phyloP scores from a whole-genome alignment of 495 filamentous ascomycete species.

The Hypoxylon intermedium region DNA sequence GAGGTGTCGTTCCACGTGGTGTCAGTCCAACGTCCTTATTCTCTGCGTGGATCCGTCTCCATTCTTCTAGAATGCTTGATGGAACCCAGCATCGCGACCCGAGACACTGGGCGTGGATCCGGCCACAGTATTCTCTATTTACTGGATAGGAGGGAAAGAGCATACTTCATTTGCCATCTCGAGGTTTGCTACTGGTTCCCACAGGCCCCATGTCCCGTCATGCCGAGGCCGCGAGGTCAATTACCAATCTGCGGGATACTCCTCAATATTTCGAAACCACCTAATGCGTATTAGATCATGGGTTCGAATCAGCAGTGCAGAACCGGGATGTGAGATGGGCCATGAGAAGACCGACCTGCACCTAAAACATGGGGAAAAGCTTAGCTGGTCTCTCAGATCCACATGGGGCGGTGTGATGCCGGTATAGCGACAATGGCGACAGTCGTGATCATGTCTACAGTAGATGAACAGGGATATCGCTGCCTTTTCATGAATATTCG shows the following conservation, averaged over 20 bases:
- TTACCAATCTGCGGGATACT: background rate
- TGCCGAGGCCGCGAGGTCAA: conserved; percentile 2
- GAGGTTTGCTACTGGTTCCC: conserved; percentile 26
- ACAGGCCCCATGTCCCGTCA: background rate
- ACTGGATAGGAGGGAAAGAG: background rate
- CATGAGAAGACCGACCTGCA: background rate
- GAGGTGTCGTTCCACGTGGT: conserved; percentile 11
- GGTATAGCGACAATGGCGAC: background rate
- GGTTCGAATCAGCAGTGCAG: background rate
- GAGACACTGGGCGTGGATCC: conserved; percentile 3
- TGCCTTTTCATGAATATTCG: too few relatives aligned
- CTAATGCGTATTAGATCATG: background rate
- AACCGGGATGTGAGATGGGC: background rate
- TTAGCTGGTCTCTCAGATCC: background rate
- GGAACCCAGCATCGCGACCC: background rate
- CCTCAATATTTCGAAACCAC: background rate
- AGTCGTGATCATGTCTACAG: background rate
- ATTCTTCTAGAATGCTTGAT: conserved; percentile 15
- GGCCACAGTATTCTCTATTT: background rate
- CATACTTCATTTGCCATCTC: conserved; percentile 1
- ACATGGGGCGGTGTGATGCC: background rate
- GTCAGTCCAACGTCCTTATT: background rate
- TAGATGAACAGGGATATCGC: too few relatives aligned
- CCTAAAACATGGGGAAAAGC: conserved; percentile 25
- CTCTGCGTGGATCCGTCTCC: background rate